A percentile compares a stretch with the other conserved stretches of the same genome.
Conservation (phyloP, 208 protist genomes). For the Crithidia bombi region DNA sequence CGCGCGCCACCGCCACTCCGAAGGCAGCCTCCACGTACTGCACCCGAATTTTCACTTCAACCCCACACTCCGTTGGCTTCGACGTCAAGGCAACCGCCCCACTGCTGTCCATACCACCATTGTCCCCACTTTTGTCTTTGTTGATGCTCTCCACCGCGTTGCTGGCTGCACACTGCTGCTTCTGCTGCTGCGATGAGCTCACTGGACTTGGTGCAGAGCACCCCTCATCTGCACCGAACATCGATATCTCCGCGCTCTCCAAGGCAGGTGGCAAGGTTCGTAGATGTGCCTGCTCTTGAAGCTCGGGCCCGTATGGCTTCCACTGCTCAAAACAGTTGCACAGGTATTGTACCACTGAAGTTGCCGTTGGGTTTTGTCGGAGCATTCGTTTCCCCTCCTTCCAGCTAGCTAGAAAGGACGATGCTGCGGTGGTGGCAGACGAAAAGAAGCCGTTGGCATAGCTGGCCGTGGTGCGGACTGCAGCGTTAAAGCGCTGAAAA, state of each 20-base stretch:
- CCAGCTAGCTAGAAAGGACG: constrained; percentile 9
- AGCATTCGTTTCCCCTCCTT: constrained; percentile 40
- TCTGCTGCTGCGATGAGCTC: too few species aligned
- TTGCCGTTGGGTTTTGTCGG: constrained; percentile 53
- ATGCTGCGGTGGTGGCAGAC: background rate
- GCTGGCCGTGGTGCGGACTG: background rate
- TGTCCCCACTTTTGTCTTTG: background rate
- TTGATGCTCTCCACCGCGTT: too few species aligned
- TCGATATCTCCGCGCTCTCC: background rate
- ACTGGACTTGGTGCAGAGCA: too few species aligned
- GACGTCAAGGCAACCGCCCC: background rate
- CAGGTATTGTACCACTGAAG: constrained; percentile 56
- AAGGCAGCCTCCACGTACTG: constrained; percentile 36
- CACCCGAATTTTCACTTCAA: constrained; percentile 38
- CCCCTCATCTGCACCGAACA: too few species aligned
- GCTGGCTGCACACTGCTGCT: too few species aligned
- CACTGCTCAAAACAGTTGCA: constrained; percentile 38
- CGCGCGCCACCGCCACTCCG: constrained; percentile 36
- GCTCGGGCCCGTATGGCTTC: constrained; percentile 16
- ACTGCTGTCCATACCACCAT: background rate
- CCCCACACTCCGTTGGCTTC: constrained; percentile 1
- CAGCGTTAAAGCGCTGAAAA: background rate
- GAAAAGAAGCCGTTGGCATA: background rate
- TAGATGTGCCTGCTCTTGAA: background rate
- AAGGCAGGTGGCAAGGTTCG: background rate